A percentile compares a stretch with the other conserved stretches of the same genome.
phyloP scores from a whole-genome alignment of 2,329 filamentous ascomycete species.

The Colletotrichum sp. region DNA sequence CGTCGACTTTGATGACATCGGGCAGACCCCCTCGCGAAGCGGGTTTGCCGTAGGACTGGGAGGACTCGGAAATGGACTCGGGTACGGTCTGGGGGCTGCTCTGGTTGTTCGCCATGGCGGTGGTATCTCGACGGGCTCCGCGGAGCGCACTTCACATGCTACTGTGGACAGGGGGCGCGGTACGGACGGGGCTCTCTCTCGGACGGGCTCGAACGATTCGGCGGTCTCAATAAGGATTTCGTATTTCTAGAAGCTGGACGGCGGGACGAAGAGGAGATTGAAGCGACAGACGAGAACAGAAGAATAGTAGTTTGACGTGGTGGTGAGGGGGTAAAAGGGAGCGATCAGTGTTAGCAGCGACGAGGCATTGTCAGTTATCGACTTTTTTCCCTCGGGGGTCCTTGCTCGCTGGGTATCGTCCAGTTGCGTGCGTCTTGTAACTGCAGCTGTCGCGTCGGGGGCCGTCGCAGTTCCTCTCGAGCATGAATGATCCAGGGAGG shows the following conservation, averaged over 20 bases:
- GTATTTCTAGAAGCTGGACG: not conserved
- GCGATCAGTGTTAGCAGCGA: not conserved
- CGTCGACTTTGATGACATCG: slow-evolving; percentile 27
- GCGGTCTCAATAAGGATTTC: not conserved
- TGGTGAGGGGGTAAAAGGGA: not conserved
- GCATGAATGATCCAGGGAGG: not conserved
- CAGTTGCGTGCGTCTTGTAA: not conserved
- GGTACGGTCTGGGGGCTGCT: not conserved
- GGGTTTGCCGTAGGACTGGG: slow-evolving; percentile 15
- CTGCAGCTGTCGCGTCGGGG: not conserved
- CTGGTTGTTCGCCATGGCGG: not conserved
- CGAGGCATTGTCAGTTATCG: slow-evolving; percentile 15
- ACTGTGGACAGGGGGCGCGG: not conserved
- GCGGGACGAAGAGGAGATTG: not conserved
- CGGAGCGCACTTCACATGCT: slow-evolving; percentile 8
- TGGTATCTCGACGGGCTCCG: not conserved
- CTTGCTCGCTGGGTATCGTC: not conserved
- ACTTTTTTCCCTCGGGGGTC: not conserved
- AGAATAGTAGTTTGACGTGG: not conserved
- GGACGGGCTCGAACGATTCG: not conserved
- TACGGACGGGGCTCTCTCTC: not conserved
- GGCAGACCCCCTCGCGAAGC: not conserved
- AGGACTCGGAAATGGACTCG: slow-evolving; percentile 19
- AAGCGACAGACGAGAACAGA: not conserved
- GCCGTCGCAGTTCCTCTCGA: not conserved